Evolutionary conservation across 176 grass and related monocot genomes (phyloP), one percentile per base, ranked within the genome.

Genomic region (Cenchrus fungigraminus): DNA sequence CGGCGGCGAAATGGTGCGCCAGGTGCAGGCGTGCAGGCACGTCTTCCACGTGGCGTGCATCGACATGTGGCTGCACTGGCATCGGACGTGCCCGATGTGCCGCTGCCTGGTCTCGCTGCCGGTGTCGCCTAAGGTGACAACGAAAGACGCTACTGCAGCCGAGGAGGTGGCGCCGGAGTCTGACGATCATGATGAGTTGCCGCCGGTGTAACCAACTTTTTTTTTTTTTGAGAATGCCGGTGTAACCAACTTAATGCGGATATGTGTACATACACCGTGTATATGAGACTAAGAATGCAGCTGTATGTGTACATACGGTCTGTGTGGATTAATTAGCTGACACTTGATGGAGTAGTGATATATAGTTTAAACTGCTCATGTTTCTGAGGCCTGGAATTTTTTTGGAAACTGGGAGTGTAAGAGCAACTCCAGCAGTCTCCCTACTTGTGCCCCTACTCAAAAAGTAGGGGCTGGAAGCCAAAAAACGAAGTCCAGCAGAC

Each of bases 71-170:
- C 76, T 91, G 85, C 70, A 44, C 62, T 76, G 63, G 68, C 81
- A 91, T 70, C 37, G n/a, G 54, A 87, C 89, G 68, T 91, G 90
- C 59, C 86, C 86, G 71, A 58, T 89, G 73, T 92, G 90, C 74
- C 79, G 90, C 44, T 72, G 78, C 50, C 79, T 70, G 20, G 19
- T 88, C 57, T 47, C 47, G 71, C 86, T 19, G 19, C 57, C 57
- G 19, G 19, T 9, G 6, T 17, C 9, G 31, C 3, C 37, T 40
- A 40, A 40, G 37, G 37, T 40, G 17, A 15, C 57, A 1, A 4
- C 51, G 6, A 73, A 78, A 44, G 67, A 8, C 0, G 56, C 49
- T 9, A 77, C 46, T 4, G 31, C 29, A 32, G 2, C 31, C 31
- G 31, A 32, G 13, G 60, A 59, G 43, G 50, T 19, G 75, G 47